These are phyloP conservation scores for Emergomyces africanus DNA, from an alignment of 2,329 filamentous ascomycete species.

Conservation along the genomic window DNA sequence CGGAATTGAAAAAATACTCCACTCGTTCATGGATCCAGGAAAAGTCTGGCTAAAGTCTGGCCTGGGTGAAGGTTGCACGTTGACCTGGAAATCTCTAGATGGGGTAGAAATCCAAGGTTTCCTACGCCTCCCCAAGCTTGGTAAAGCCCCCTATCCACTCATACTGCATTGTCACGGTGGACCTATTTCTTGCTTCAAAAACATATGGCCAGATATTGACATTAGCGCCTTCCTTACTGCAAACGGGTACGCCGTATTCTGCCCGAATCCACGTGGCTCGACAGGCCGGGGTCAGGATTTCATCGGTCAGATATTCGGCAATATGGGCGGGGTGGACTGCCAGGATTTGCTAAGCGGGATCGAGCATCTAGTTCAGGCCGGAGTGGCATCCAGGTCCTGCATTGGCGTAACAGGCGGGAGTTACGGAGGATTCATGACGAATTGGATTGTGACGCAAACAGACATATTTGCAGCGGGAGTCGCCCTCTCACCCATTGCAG, in stretches of 20 bases:
- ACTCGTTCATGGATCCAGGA: background rate
- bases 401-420: background rate
- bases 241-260: background rate
- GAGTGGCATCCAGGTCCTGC: background rate
- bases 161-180: background rate
- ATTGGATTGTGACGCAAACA: background rate
- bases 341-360: background rate
- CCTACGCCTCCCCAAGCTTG: background rate
- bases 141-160: background rate
- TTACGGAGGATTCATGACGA: background rate
- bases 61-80: background rate
- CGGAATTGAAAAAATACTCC: background rate
- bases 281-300: background rate
- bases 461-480: background rate
- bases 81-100: background rate
- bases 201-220: background rate
- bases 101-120: background rate
- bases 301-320: background rate
- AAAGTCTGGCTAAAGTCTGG: background rate
- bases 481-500: background rate
- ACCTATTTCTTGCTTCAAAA: background rate
- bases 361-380: background rate
- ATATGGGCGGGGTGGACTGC: background rate
- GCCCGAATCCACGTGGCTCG: background rate
- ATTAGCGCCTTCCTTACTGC: background rate